These are phyloP conservation scores for Agaricus subrufescens DNA, from an alignment of 768 basidiomycete species.

Conservation along the genomic window DNA sequence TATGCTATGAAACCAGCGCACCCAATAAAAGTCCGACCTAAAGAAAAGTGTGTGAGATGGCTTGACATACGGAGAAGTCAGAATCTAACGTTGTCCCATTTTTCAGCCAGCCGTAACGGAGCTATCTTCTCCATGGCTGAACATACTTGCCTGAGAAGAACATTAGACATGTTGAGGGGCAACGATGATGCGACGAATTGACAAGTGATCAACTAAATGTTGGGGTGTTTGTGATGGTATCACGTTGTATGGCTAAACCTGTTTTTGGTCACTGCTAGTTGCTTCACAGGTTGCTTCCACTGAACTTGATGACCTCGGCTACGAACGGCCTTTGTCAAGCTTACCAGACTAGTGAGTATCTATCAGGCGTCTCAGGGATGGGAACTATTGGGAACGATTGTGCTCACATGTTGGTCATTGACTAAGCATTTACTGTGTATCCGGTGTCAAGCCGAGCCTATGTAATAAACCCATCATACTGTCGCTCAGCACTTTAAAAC, in stretches of 20 bases:
- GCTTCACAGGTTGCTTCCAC: too few relatives aligned
- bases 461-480: too few relatives aligned
- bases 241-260: not conserved
- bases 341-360: too few relatives aligned
- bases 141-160: constrained; percentile 48
- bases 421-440: too few relatives aligned
- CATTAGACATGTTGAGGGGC: constrained; percentile 24
- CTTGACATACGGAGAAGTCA: constrained; percentile 6
- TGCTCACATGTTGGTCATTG: too few relatives aligned
- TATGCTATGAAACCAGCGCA: constrained; percentile 19
- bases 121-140: constrained; percentile 81
- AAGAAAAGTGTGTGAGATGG: constrained; percentile 9
- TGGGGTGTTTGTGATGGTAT: not conserved
- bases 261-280: not conserved
- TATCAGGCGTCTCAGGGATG: too few relatives aligned
- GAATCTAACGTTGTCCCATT: constrained; percentile 87
- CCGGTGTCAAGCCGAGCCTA: too few relatives aligned
- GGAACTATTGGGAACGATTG: too few relatives aligned
- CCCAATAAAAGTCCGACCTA: constrained; percentile 77
- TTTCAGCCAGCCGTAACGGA: constrained; percentile 79
- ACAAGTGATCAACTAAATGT: not conserved
- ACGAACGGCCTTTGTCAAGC: too few relatives aligned
- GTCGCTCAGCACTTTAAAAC: too few relatives aligned
- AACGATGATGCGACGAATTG: not conserved
- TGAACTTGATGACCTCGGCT: too few relatives aligned